Percentiles rank a stretch among this genome's conserved stretches.
These are phyloP conservation scores for Onygenales sp. DNA, from an alignment of 2,329 filamentous ascomycete species.

Conservation along the genomic window DNA sequence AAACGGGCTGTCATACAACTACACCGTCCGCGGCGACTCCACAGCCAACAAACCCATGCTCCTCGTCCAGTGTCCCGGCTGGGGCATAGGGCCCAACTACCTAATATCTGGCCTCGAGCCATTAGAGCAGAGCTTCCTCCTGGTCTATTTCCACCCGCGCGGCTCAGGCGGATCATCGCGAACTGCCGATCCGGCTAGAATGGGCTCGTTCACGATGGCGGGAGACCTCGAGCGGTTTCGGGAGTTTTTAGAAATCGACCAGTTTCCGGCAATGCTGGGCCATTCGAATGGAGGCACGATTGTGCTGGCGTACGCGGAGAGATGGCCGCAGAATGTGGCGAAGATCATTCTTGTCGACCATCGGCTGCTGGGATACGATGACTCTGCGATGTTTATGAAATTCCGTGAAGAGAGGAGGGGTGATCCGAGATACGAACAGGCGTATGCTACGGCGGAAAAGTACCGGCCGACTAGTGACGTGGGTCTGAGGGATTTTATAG, in stretches of 20 bases:
- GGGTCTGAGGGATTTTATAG: constrained; percentile 12
- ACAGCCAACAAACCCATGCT: constrained; percentile 7
- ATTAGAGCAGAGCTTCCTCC: constrained; percentile 11
- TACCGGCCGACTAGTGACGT: constrained; percentile 9
- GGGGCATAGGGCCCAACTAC: constrained; percentile 17
- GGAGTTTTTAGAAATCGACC: constrained; percentile 13
- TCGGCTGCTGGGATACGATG: constrained; percentile 14
- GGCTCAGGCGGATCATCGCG: constrained; percentile 15
- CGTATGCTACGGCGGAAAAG: background rate
- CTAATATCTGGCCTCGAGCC: constrained; percentile 13
- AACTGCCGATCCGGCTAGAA: constrained; percentile 6
- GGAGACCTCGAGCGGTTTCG: constrained; percentile 19
- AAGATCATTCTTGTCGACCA: constrained; percentile 17
- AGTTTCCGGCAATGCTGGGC: constrained; percentile 13
- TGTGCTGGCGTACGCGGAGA: constrained; percentile 19
- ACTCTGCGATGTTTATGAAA: background rate
- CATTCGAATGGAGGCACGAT: constrained; percentile 21
- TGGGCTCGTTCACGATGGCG: constrained; percentile 16
- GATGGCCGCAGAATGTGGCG: constrained; percentile 14
- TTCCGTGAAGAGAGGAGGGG: constrained; percentile 7
- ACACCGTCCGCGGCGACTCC: constrained; percentile 9
- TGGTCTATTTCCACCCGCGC: constrained; percentile 19
- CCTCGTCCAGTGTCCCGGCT: constrained; percentile 17
- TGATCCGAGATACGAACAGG: constrained; percentile 10
- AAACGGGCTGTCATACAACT: constrained; percentile 13